A percentile compares a stretch with the other conserved stretches of the same genome.
Evolutionary conservation across 2,329 filamentous ascomycete species (phyloP).

Genomic region (Pseudocercospora eumusae): DNA sequence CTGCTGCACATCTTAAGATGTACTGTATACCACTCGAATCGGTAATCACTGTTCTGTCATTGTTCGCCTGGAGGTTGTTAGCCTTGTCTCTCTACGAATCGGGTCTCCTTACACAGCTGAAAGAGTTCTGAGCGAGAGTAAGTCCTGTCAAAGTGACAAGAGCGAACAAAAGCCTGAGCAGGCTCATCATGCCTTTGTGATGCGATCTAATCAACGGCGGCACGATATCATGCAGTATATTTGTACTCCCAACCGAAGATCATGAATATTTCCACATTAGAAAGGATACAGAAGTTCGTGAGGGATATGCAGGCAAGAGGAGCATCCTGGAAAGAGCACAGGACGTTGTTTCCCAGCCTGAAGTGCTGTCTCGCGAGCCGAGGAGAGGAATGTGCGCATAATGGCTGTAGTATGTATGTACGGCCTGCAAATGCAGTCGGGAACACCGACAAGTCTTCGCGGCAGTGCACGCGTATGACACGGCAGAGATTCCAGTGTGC

Average conservation of each 20-base stretch:
- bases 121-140: background rate
- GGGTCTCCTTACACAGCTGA: constrained; percentile 4
- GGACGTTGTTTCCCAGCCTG: background rate
- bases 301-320: background rate
- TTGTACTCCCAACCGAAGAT: background rate
- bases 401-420: no score
- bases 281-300: background rate
- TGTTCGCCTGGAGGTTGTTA: constrained; percentile 4
- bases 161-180: background rate
- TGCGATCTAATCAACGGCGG: background rate
- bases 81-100: background rate
- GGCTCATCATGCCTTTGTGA: background rate
- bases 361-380: background rate
- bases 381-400: constrained; percentile 2
- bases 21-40: constrained; percentile 1
- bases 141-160: background rate
- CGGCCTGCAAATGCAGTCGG: background rate
- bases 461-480: background rate
- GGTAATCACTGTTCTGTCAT: constrained; percentile 5
- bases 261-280: background rate
- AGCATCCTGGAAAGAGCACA: background rate
- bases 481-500: background rate
- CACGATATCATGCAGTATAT: background rate
- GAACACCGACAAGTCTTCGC: background rate
- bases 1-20: constrained; percentile 9